phyloP scores from a whole-genome alignment of 2,329 filamentous ascomycete genomes.

The Neurospora crassa region DNA sequence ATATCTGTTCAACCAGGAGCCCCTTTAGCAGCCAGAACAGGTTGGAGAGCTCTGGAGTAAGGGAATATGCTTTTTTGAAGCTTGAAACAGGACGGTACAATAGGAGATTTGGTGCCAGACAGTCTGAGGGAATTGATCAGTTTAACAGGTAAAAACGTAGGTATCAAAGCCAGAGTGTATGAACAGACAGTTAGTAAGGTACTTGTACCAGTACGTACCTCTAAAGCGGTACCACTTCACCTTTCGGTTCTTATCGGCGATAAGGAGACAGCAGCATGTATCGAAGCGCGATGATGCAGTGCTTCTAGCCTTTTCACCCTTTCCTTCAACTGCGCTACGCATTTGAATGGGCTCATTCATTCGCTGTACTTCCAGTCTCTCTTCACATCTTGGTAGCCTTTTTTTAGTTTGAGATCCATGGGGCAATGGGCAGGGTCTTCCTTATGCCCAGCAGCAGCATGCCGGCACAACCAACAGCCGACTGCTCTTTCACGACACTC shows the following conservation, averaged over 20 bases:
- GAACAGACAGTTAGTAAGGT: background rate
- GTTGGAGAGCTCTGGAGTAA: background rate
- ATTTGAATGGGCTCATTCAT: background rate
- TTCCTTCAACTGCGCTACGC: background rate
- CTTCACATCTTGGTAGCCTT: background rate
- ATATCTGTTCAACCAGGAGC: slow-evolving; percentile 1
- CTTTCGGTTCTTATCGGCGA: background rate
- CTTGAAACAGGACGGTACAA: no score
- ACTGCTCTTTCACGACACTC: background rate
- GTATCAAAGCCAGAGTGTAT: background rate
- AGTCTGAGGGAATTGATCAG: no score
- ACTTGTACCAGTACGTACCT: background rate
- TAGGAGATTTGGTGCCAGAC: background rate
- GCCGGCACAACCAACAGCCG: background rate
- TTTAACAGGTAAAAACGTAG: background rate
- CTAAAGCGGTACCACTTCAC: background rate
- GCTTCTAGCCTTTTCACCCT: background rate
- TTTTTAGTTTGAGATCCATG: background rate
- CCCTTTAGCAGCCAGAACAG: background rate
- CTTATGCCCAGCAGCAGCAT: background rate
- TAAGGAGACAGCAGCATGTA: background rate
- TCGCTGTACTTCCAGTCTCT: background rate
- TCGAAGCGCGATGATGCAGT: background rate
- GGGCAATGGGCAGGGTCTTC: background rate
- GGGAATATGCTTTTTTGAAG: background rate